A percentile compares a stretch with the other conserved stretches of the same genome.
Evolutionary conservation across 2,329 filamentous ascomycete species (phyloP).

Genomic region (Massarina eburnea): DNA sequence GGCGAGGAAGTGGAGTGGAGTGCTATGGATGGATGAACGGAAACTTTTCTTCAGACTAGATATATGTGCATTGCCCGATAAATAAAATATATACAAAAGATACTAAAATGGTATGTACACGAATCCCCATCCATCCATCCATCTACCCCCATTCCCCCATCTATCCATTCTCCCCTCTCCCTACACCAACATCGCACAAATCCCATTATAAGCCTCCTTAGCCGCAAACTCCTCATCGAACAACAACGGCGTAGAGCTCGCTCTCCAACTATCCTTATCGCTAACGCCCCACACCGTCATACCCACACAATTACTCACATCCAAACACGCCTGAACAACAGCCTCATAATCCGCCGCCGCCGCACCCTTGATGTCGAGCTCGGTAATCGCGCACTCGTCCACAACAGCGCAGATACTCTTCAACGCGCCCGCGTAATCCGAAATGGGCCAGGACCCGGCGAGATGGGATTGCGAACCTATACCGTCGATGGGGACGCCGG

Average conservation of each 20-base stretch:
- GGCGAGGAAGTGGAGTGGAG: no score
- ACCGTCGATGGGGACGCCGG: conserved; percentile 66
- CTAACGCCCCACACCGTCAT: conserved; percentile 64
- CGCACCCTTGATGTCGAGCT: conserved; percentile 66
- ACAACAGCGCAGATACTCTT: conserved; percentile 55
- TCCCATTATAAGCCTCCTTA: conserved; percentile 44
- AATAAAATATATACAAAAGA: no score
- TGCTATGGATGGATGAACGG: no score
- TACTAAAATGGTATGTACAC: no score
- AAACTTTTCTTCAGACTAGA: no score
- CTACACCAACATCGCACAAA: conserved; percentile 16
- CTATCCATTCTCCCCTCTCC: no score
- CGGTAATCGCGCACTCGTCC: conserved; percentile 65
- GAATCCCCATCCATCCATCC: no score
- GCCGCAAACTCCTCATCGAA: conserved; percentile 46
- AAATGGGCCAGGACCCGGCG: conserved; percentile 45
- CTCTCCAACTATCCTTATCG: conserved; percentile 49
- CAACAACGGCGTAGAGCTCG: conserved; percentile 41
- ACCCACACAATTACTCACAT: conserved; percentile 62
- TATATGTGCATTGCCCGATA: no score
- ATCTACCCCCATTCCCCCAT: no score
- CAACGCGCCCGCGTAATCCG: conserved; percentile 53
- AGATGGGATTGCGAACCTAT: conserved; percentile 64
- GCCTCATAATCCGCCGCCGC: conserved; percentile 60
- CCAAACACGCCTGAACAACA: conserved; percentile 57